Base-by-base conservation (phyloP, 345 rosid genomes). In the Linum tenue region DNA sequence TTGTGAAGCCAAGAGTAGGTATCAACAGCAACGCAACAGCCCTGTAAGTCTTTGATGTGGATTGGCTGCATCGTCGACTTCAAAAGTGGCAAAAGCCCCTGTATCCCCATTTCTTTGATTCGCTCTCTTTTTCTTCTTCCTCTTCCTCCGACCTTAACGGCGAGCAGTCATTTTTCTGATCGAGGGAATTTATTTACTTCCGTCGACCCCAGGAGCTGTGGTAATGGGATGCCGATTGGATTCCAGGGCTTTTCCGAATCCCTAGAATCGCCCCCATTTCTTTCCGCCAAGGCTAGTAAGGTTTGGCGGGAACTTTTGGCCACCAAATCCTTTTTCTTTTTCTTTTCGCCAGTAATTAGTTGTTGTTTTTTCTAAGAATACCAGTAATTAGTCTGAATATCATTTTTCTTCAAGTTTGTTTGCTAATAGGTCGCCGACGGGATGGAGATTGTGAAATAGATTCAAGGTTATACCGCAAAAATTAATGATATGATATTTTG, bases 1-100 rank as follows among this genome's bases (percentile, higher is more conserved):
- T 81, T 87, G 77, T 87, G 92, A 62, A 94, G 91, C 99, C 97
- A 94, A 38, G 97, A 94, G 66, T 90, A 94, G 56, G 97, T 86
- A 69, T 94, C 99, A 39, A 94, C 81, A 43, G 99, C 99, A 58
- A 88, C 99, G 39, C 55, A 60, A 68, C 84, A 86, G 59, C 92
- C 97, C 60, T 88, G 78, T 60, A 94, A 83, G 39, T 90, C 90
- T 69, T 83, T 85, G 62, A 85, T 66, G 70, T 90, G 97, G 22
- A 84, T 63, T 38, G 97, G 88, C 53, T 55, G 76, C 95, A 94
- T 94, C 61, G 74, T 88, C 59, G 97, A 88, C 79, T 90, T 90
- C 76, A 94, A 69, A 43, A 85, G 85, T 43, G 99, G 99, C 73
- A 90, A 65, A 59, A 94, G 81, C 67, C 99, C 97, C 63, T 86